These are phyloP conservation scores for Fusarium praegraminearum DNA, from an alignment of 2,329 filamentous ascomycete genomes.

Conservation along the genomic window DNA sequence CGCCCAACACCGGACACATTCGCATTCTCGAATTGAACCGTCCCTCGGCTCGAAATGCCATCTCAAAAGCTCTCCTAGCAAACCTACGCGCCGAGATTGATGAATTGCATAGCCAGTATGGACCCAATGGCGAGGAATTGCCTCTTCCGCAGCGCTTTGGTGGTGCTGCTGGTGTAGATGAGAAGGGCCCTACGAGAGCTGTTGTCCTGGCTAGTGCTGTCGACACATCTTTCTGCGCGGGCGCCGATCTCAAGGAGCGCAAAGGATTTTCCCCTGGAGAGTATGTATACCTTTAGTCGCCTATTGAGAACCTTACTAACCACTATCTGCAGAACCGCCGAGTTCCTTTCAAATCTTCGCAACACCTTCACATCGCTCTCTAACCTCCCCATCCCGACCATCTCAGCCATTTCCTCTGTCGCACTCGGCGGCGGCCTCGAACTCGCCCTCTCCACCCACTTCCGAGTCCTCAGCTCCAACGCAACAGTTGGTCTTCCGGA, in stretches of 20 bases:
- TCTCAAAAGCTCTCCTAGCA: conserved; percentile 81
- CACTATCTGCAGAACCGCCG: conserved; percentile 69
- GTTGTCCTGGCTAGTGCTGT: conserved; percentile 86
- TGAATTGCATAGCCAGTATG: conserved; percentile 74
- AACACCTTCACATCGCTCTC: conserved; percentile 79
- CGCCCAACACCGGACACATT: conserved; percentile 84
- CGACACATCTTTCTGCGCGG: conserved; percentile 92
- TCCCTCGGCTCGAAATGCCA: conserved; percentile 87
- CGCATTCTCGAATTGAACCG: conserved; percentile 89
- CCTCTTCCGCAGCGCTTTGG: conserved; percentile 57
- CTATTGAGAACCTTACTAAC: conserved; percentile 3
- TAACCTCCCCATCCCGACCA: conserved; percentile 85
- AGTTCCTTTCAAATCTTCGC: conserved; percentile 83
- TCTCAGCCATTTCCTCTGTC: conserved; percentile 85
- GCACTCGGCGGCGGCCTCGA: conserved; percentile 95
- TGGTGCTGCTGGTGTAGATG: conserved; percentile 58
- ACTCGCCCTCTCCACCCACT: conserved; percentile 87
- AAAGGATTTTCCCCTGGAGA: conserved; percentile 80
- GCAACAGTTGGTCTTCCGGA: conserved; percentile 87
- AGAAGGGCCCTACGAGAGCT: conserved; percentile 76
- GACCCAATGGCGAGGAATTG: conserved; percentile 65
- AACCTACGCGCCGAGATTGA: conserved; percentile 79
- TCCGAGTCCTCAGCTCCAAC: conserved; percentile 86
- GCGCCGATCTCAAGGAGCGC: conserved; percentile 93
- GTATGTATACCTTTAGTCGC: conserved; percentile 62